Percentiles rank a stretch among this genome's conserved stretches.
Conservation (phyloP, 1,139 yeast genomes). For the Fermentozyma sake region DNA sequence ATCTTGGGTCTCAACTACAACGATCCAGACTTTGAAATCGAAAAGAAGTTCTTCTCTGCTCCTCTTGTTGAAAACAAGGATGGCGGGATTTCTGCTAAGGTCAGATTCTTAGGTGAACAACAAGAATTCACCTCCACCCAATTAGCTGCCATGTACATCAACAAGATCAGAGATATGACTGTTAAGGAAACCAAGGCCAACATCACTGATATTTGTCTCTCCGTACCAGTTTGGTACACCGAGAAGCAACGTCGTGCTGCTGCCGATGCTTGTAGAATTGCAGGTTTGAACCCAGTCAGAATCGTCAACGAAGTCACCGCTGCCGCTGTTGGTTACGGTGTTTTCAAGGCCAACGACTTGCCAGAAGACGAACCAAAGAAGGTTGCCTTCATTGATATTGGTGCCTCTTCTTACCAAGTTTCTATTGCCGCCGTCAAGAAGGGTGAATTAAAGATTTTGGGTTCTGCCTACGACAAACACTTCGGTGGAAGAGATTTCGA, state of each 20-base stretch:
- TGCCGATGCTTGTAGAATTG: slow-evolving; percentile 91
- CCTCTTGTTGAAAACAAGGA: slow-evolving; percentile 65
- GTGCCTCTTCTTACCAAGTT: slow-evolving; percentile 93
- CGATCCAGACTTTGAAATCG: slow-evolving; percentile 77
- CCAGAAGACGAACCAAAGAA: slow-evolving; percentile 87
- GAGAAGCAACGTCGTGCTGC: slow-evolving; percentile 97
- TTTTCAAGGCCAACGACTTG: slow-evolving; percentile 91
- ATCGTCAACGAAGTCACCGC: slow-evolving; percentile 96
- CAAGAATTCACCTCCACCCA: slow-evolving; percentile 82
- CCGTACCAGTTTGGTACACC: slow-evolving; percentile 97
- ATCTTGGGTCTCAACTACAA: slow-evolving; percentile 71
- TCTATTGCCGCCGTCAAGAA: slow-evolving; percentile 87
- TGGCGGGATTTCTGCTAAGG: slow-evolving; percentile 81
- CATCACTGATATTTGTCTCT: slow-evolving; percentile 82
- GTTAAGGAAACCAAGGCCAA: slow-evolving; percentile 76
- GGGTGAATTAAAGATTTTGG: slow-evolving; percentile 92
- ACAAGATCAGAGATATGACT: slow-evolving; percentile 82
- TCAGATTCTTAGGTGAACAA: slow-evolving; percentile 76
- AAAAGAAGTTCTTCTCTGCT: slow-evolving; percentile 67
- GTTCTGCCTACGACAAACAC: slow-evolving; percentile 90
- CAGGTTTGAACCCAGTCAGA: slow-evolving; percentile 97
- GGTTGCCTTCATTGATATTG: slow-evolving; percentile 93
- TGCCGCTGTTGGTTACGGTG: slow-evolving; percentile 99
- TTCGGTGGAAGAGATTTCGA: slow-evolving; percentile 99
- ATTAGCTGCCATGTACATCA: slow-evolving; percentile 89